phyloP scores from a whole-genome alignment of 2,329 filamentous ascomycete genomes.

The Nemania diffusa region DNA sequence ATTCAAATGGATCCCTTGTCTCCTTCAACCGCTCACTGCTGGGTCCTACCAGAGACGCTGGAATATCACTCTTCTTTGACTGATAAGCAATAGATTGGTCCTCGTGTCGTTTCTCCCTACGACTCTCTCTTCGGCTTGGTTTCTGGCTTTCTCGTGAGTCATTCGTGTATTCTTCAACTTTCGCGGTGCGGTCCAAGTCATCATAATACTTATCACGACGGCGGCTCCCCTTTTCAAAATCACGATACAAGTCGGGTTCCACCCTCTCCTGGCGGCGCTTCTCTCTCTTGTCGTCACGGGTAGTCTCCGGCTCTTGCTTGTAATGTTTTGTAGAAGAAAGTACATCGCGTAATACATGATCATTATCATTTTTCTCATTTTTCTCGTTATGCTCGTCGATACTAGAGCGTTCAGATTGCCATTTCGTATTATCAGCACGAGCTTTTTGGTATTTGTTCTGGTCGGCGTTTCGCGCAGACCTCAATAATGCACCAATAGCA shows the following conservation, averaged over 20 bases:
- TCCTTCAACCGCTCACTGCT: constrained; percentile 43
- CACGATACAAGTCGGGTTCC: constrained; percentile 36
- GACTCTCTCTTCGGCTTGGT: constrained; percentile 47
- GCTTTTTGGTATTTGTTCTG: constrained; percentile 47
- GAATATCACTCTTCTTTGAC: constrained; percentile 40
- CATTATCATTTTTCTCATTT: constrained; percentile 41
- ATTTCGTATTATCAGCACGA: constrained; percentile 50
- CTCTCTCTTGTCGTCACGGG: constrained; percentile 38
- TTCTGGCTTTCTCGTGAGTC: constrained; percentile 35
- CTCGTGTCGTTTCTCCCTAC: constrained; percentile 36
- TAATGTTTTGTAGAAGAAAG: constrained; percentile 40
- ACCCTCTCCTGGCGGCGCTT: constrained; percentile 38
- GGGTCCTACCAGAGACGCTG: constrained; percentile 45
- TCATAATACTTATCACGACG: constrained; percentile 45
- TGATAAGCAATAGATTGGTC: constrained; percentile 35
- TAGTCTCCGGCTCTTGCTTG: constrained; percentile 39
- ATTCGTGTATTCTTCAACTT: constrained; percentile 39
- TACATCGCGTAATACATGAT: constrained; percentile 47
- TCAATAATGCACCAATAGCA: constrained; percentile 61
- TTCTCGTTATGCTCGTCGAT: constrained; percentile 38
- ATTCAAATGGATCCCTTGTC: constrained; percentile 68
- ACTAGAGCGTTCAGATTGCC: constrained; percentile 42
- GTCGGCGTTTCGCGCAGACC: constrained; percentile 50
- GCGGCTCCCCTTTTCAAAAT: constrained; percentile 38
- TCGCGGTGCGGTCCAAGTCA: constrained; percentile 46